Conservation (phyloP, 345 rosid genomes). For the Populus alba region DNA sequence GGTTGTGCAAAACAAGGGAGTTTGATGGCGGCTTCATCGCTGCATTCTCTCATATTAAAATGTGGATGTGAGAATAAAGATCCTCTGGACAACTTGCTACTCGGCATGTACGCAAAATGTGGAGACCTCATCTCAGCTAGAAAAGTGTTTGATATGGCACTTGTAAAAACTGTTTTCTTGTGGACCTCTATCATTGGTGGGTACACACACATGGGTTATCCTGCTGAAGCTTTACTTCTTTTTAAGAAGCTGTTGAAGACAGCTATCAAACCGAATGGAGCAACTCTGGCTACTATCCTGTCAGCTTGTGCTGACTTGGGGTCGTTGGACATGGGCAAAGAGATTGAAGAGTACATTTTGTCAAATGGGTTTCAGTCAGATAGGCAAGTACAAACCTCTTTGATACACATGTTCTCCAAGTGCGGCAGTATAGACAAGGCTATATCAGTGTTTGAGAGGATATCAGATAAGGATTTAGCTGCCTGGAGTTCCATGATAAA, state of each 20-base stretch:
- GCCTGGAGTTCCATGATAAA: conserved; percentile 32
- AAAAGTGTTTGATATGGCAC: conserved; percentile 19
- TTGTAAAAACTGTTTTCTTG: conserved; percentile 22
- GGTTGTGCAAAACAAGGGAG: conserved; percentile 23
- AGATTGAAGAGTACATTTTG: conserved; percentile 24
- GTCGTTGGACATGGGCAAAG: conserved; percentile 10
- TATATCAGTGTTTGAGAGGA: conserved; percentile 16
- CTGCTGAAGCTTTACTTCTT: conserved; percentile 20
- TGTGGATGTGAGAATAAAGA: conserved; percentile 16
- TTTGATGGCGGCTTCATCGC: conserved; percentile 22
- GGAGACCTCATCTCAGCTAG: conserved; percentile 24
- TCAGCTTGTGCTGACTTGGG: conserved; percentile 35
- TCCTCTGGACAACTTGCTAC: conserved; percentile 23
- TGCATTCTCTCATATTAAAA: conserved; percentile 33
- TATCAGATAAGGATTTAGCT: conserved; percentile 16
- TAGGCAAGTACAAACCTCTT: conserved; percentile 27
- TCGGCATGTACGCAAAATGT: conserved; percentile 33
- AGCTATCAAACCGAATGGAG: conserved; percentile 25
- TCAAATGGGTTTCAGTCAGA: conserved; percentile 14
- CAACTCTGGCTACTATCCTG: conserved; percentile 22
- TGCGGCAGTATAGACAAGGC: conserved; percentile 32
- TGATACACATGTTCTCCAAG: conserved; percentile 29
- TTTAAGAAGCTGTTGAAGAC: conserved; percentile 26
- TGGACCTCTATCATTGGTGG: conserved; percentile 31
- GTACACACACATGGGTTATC: conserved; percentile 19